A percentile compares a stretch with the other conserved stretches of the same genome.
phyloP scores from a whole-genome alignment of 169 alveolate genomes.

The Cryptosporidium viatorum region DNA sequence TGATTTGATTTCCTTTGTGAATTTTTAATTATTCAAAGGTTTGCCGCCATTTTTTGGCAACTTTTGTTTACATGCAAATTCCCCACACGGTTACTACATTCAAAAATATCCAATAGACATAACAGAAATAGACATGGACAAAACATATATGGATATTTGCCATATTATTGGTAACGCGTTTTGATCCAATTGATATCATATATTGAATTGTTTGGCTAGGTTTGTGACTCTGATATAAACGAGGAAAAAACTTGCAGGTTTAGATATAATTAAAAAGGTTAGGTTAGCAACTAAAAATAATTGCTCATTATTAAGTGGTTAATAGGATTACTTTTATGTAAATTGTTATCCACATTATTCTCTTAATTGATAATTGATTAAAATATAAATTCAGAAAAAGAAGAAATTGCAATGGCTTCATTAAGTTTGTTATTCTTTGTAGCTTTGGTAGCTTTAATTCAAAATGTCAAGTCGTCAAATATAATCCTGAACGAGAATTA shows the following conservation, averaged over 20 bases:
- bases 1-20: background rate
- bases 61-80: background rate
- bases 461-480: background rate
- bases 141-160: background rate
- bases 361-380: background rate
- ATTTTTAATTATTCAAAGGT: background rate
- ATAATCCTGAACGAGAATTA: background rate
- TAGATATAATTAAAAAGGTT: background rate
- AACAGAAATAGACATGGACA: slow-evolving; percentile 5
- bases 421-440: background rate
- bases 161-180: background rate
- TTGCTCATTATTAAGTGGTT: background rate
- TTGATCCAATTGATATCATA: background rate
- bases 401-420: background rate
- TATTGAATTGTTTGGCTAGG: background rate
- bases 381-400: background rate
- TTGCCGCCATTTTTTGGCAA: slow-evolving; percentile 9
- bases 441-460: background rate
- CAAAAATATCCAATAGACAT: slow-evolving; percentile 26
- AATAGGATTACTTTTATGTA: too few species aligned
- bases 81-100: slow-evolving; percentile 16
- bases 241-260: background rate
- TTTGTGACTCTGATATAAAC: background rate
- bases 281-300: background rate
- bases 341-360: background rate